Base-by-base conservation (phyloP, 345 rosid species). In the Camelina laxa region DNA sequence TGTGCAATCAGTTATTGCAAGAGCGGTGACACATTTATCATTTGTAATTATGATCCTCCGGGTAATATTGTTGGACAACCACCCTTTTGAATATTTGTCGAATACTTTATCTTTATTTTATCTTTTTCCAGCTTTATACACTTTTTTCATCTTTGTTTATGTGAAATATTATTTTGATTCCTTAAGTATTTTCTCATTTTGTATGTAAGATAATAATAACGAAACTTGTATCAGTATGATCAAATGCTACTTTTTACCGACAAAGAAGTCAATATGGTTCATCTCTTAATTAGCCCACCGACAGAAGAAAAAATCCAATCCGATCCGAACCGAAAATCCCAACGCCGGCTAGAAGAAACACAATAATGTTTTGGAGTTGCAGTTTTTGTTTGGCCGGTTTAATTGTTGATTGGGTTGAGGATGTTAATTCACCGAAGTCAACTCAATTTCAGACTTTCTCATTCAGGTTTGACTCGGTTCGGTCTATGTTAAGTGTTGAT, bases 21-120 rank as follows among this genome's bases (percentile, higher is more conserved):
- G 48, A 85, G 49, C 21, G 89, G 87, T 14, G 91, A 80, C 61
- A 87, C 90, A 10, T 80, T 88, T 60, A 69, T 86, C 42, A 70
- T 71, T 7, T 86, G 91, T 77, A 84, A 82, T 51, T 87, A 91
- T 70, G 83, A 87, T 68, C 94, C 92, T 16, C 94, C 81, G 1
- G 92, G 97, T 39, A 85, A 87, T 56, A 82, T 84, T 17, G 72
- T 82, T 4, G 88, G 94, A 50, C 80, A 89, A 64, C 81, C 81
- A 63, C 97, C 94, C 16, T 91, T 82, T 45, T 91, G 68, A 84
- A 55, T 70, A 3, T n/a, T n/a, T 58, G n/a, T 58, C 11, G 6
- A 57, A 27, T 31, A 21, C 30, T 30, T 49, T 31, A 35, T 59
- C 14, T 70, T 59, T 31, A 21, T 21, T 10, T 60, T 14, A 20